Evolutionary conservation across 352 stramenopile genomes (phyloP).

Genomic region (Albugo candida): DNA sequence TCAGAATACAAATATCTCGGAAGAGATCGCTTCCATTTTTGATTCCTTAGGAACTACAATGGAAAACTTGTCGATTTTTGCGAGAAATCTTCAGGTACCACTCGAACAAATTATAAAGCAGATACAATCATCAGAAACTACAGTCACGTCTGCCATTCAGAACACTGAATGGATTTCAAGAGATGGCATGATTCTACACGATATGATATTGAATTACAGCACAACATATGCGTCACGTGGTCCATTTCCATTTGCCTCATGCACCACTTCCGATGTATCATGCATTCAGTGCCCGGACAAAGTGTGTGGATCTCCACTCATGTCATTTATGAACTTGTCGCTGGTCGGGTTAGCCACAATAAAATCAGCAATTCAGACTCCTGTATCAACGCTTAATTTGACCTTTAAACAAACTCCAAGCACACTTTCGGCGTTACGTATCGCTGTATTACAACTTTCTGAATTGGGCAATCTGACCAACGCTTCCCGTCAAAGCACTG

Average conservation of each 20-base stretch:
- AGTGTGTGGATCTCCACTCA: constrained; percentile 29
- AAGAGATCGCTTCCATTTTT: constrained; percentile 34
- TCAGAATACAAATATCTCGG: constrained; percentile 65
- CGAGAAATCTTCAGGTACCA: constrained; percentile 31
- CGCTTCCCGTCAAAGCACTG: constrained; percentile 32
- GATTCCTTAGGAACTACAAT: constrained; percentile 47
- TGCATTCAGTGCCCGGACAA: constrained; percentile 31
- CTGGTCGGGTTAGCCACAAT: constrained; percentile 14
- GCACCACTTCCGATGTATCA: constrained; percentile 15
- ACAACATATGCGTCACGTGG: constrained; percentile 32
- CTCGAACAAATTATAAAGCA: constrained; percentile 21
- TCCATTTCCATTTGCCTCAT: constrained; percentile 27
- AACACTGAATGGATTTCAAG: constrained; percentile 28
- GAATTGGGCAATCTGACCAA: constrained; percentile 28
- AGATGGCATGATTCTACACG: constrained; percentile 23
- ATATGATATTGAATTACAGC: constrained; percentile 39
- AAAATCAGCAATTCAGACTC: constrained; percentile 22
- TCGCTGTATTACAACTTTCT: constrained; percentile 23
- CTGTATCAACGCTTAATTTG: constrained; percentile 17
- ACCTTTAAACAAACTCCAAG: constrained; percentile 2
- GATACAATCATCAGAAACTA: constrained; percentile 19
- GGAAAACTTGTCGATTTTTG: constrained; percentile 61
- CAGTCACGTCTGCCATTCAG: constrained; percentile 18
- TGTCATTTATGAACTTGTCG: constrained; percentile 15
- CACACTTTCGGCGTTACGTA: constrained; percentile 14